Percentiles rank a stretch among this genome's conserved stretches.
phyloP scores from a whole-genome alignment of 2,329 filamentous ascomycete genomes.

The Penicillium sp. region DNA sequence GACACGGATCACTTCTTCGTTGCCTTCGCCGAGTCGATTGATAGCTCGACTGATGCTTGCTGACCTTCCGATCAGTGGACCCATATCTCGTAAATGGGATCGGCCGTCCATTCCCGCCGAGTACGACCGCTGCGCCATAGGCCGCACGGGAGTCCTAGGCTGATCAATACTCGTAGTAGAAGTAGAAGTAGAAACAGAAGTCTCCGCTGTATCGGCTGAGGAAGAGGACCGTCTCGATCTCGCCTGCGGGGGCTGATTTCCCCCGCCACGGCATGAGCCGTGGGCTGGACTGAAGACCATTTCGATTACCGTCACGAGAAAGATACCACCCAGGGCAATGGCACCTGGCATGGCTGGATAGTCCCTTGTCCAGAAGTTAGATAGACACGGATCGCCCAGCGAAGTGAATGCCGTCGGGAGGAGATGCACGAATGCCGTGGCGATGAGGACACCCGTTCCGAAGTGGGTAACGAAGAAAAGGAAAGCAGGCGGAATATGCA shows the following conservation, averaged over 20 bases:
- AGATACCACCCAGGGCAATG: slow-evolving; percentile 46
- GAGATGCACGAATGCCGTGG: slow-evolving; percentile 78
- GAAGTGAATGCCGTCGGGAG: slow-evolving; percentile 61
- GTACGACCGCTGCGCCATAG: not conserved
- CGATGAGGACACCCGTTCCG: slow-evolving; percentile 79
- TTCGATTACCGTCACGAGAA: slow-evolving; percentile 51
- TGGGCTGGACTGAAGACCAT: slow-evolving; percentile 51
- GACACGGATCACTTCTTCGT: slow-evolving; percentile 23
- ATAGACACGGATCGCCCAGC: slow-evolving; percentile 51
- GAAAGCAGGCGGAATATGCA: slow-evolving; percentile 52
- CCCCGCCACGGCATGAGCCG: slow-evolving; percentile 28
- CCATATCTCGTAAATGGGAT: slow-evolving; percentile 26
- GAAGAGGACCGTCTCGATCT: not conserved
- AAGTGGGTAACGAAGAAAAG: slow-evolving; percentile 61
- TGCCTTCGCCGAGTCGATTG: slow-evolving; percentile 26
- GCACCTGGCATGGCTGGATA: slow-evolving; percentile 49
- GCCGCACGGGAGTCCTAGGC: not conserved
- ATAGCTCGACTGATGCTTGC: slow-evolving; percentile 32
- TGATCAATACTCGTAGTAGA: not conserved
- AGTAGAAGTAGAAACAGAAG: not conserved
- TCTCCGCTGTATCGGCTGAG: not conserved
- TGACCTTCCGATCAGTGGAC: slow-evolving; percentile 27
- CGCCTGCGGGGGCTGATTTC: not conserved
- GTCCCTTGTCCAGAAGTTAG: slow-evolving; percentile 45
- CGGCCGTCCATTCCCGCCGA: slow-evolving; percentile 12